Percentiles rank a stretch among this genome's conserved stretches.
Conservation (phyloP, 2,329 filamentous ascomycete genomes). For the Penicillium sp. region DNA sequence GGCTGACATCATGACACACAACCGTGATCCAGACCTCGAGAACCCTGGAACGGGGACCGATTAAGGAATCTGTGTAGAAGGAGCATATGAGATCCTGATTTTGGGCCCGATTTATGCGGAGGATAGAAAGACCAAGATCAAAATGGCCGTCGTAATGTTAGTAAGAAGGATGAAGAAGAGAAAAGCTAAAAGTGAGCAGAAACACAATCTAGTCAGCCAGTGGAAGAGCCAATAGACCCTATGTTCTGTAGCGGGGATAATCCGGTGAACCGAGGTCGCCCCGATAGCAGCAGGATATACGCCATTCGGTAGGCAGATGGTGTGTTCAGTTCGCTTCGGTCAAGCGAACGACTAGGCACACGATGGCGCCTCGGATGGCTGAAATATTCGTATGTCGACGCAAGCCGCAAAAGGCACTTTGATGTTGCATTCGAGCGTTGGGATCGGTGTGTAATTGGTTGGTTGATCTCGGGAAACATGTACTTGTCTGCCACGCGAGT, state of each 20-base stretch:
- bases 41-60: neutral
- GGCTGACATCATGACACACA: neutral
- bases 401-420: neutral
- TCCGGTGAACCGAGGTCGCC: neutral
- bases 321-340: neutral
- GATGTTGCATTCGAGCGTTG: neutral
- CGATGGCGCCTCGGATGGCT: neutral
- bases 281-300: neutral
- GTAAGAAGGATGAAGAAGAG: neutral
- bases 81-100: neutral
- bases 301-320: neutral
- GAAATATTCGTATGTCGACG: neutral
- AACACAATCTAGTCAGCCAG: neutral
- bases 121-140: neutral
- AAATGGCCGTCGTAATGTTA: neutral
- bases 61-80: neutral
- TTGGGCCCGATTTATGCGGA: neutral
- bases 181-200: neutral
- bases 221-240: neutral
- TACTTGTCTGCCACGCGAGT: neutral
- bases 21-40: neutral
- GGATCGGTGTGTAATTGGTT: neutral
- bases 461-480: neutral
- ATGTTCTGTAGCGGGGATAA: neutral
- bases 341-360: neutral